Percentiles rank a stretch among this genome's conserved stretches.
Conservation (phyloP, 805 yeast genomes). For the Myxozyma mucilagina region DNA sequence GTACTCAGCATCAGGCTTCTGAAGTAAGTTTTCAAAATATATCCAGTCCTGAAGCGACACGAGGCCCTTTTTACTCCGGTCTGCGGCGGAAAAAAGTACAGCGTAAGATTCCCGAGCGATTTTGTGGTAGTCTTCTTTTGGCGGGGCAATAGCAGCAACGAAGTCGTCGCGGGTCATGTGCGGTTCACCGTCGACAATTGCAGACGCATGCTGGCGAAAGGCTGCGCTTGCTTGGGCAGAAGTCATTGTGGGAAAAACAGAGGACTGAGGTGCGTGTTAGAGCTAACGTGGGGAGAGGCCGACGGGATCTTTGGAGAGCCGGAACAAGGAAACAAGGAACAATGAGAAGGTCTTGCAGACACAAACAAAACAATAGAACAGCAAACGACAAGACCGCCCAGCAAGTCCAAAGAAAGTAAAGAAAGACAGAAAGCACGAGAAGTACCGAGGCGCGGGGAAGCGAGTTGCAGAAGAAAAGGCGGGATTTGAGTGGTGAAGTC, state of each 20-base stretch:
- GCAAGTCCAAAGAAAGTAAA: no score
- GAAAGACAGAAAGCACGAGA: no score
- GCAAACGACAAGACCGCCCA: no score
- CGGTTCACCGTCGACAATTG: constrained; percentile 34
- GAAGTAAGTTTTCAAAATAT: constrained; percentile 59
- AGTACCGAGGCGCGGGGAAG: no score
- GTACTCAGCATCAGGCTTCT: constrained; percentile 57
- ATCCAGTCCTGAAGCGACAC: constrained; percentile 71
- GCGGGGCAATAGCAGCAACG: constrained; percentile 47
- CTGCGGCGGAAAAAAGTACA: constrained; percentile 78
- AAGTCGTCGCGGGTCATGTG: constrained; percentile 47
- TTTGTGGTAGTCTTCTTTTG: constrained; percentile 50
- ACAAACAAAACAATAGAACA: no score
- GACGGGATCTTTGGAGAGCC: not conserved
- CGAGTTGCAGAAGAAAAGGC: not conserved
- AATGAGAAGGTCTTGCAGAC: no score
- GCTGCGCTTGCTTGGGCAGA: constrained; percentile 9
- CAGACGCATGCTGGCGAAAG: constrained; percentile 21
- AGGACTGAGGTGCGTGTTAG: not conserved
- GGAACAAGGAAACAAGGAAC: not conserved
- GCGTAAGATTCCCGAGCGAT: constrained; percentile 62
- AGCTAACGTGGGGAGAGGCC: not conserved
- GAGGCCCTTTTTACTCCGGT: constrained; percentile 66
- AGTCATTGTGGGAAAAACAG: not conserved
- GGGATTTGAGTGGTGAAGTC: not conserved